Evolutionary conservation across 208 protist genomes (phyloP).

Genomic region (Trypanosoma boissoni): DNA sequence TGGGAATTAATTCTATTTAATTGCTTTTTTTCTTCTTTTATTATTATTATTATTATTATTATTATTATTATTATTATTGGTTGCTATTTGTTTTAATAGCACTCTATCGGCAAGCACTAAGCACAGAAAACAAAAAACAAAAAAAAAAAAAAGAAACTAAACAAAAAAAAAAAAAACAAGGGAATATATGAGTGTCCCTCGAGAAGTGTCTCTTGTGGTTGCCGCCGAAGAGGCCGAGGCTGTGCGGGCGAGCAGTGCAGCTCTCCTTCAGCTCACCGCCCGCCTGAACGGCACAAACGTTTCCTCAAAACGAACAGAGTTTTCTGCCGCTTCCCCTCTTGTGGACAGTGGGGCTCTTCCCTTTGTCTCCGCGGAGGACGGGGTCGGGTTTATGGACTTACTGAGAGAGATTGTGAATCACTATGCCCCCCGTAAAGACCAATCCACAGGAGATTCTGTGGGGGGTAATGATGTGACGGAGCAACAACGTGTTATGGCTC

Average conservation of each 20-base stretch:
- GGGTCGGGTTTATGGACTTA: conserved; percentile 6
- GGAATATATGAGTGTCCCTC: neutral
- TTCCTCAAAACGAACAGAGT: neutral
- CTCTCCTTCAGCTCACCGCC: conserved; percentile 10
- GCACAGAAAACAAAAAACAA: neutral
- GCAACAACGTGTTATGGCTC: neutral
- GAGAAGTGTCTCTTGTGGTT: neutral
- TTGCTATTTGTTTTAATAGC: neutral
- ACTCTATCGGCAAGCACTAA: neutral
- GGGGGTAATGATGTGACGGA: no score
- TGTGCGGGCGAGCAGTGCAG: conserved; percentile 3
- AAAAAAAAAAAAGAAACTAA: neutral
- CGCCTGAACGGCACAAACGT: conserved; percentile 11
- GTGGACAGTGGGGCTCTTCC: neutral
- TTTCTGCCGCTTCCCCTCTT: neutral
- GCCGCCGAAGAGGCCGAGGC: conserved; percentile 10
- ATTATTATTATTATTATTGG: no score
- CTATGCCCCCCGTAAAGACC: neutral
- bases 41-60: no score
- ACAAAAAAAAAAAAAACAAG: neutral
- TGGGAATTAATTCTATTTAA: no score
- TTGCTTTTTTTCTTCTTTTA: no score
- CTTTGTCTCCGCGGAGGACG: conserved; percentile 11
- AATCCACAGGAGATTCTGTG: neutral
- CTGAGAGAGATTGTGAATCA: conserved; percentile 4